Evolutionary conservation across 2,329 filamentous ascomycete species (phyloP).

Genomic region (Phialophora macrospora): DNA sequence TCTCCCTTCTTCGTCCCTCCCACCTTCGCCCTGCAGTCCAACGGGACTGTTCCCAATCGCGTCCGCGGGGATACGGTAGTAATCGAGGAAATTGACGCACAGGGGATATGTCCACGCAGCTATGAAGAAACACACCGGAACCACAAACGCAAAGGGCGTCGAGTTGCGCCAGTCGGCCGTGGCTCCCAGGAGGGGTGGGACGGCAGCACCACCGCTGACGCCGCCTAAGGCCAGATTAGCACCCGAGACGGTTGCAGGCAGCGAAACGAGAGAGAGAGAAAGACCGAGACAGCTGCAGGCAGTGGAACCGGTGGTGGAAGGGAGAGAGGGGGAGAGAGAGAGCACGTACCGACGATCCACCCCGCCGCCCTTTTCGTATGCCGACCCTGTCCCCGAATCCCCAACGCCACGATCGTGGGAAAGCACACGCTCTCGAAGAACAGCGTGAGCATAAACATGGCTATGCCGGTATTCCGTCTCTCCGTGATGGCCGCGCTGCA

Average conservation of each 20-base stretch:
- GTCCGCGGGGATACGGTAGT: slow-evolving; percentile 68
- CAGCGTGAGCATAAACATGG: slow-evolving; percentile 53
- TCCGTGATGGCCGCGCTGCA: slow-evolving; percentile 57
- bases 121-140: slow-evolving; percentile 66
- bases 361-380: slow-evolving; percentile 77
- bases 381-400: slow-evolving; percentile 74
- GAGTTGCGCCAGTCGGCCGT: slow-evolving; percentile 68
- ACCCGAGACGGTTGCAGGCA: too few relatives aligned
- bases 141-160: slow-evolving; percentile 68
- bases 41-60: slow-evolving; percentile 55
- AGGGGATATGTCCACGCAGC: slow-evolving; percentile 62
- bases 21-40: slow-evolving; percentile 46
- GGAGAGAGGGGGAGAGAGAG: slow-evolving; percentile 48
- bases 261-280: too few relatives aligned
- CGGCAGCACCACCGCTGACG: slow-evolving; percentile 55
- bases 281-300: too few relatives aligned
- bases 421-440: slow-evolving; percentile 83
- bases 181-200: slow-evolving; percentile 72
- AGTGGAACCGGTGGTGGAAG: background rate
- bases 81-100: slow-evolving; percentile 69
- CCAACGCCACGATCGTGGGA: slow-evolving; percentile 79
- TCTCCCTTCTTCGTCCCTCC: slow-evolving; percentile 20
- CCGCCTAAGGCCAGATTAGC: slow-evolving; percentile 57
- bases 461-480: slow-evolving; percentile 53
- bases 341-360: slow-evolving; percentile 71